Percentiles rank a stretch among this genome's conserved stretches.
Conservation (phyloP, 768 basidiomycete species). For the Amanita molliuscula region DNA sequence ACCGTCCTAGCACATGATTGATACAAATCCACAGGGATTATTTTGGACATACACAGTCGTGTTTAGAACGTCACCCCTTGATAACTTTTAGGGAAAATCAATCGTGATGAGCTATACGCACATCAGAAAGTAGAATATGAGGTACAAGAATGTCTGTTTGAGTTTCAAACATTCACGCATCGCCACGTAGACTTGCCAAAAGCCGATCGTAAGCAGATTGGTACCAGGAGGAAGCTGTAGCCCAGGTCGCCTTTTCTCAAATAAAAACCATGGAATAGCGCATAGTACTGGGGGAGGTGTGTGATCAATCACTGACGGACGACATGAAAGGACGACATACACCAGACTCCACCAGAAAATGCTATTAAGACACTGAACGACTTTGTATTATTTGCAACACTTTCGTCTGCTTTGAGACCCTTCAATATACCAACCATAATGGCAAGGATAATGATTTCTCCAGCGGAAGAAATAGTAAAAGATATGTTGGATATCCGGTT, state of each 20-base stretch:
- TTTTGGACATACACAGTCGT: conserved; percentile 51
- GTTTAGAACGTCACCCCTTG: conserved; percentile 66
- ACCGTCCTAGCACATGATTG: conserved; percentile 39
- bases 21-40: neutral
- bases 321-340: conserved; percentile 25
- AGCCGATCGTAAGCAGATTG: conserved; percentile 51
- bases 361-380: conserved; percentile 72
- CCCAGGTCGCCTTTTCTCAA: conserved; percentile 60
- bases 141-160: conserved; percentile 66
- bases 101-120: conserved; percentile 19
- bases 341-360: conserved; percentile 69
- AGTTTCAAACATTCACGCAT: conserved; percentile 53
- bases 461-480: conserved; percentile 57
- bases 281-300: conserved; percentile 36
- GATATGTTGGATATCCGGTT: conserved; percentile 72
- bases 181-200: conserved; percentile 56
- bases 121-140: conserved; percentile 72
- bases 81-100: neutral
- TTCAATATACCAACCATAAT: conserved; percentile 71
- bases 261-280: conserved; percentile 64
- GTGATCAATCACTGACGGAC: neutral
- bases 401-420: conserved; percentile 48
- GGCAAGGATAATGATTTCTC: conserved; percentile 59
- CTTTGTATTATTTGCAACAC: conserved; percentile 62
- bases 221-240: conserved; percentile 46